Evolutionary conservation across 345 rosid genomes (phyloP), one percentile per base, ranked within the genome.

Genomic region (Brassica juncea): DNA sequence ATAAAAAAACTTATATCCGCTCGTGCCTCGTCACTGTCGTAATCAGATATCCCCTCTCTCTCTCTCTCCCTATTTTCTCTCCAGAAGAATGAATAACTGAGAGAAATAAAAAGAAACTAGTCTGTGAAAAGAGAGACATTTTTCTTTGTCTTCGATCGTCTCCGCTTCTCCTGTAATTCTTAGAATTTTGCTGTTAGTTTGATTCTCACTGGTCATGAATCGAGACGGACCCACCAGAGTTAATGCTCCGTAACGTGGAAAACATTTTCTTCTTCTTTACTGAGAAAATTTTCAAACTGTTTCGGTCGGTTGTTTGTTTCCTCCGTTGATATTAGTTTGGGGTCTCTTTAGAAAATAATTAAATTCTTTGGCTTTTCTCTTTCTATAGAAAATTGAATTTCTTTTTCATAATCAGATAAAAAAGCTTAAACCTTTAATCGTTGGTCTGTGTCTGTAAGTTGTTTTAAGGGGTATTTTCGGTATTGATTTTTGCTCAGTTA

Each of bases 191-290:
- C 16, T 14, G 55, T 49, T 49, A 49, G 8, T 49, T 69, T 52
- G 68, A 61, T 73, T 74, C 63, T 68, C 68, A 67, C 16, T 69
- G 66, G 76, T 9, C 44, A 4, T 28, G 8, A 74, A 63, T 49
- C 52, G 30, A 64, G 55, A 19, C 28, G 42, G 61, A 19, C 44
- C 83, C 75, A 75, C 76, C 23, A 32, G 55, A 61, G 70, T 60
- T n/a, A 73, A 47, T 73, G 82, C 61, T 74, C 23, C 2, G 3
- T 28, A 74, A 61, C 79, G 70, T 80, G 71, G 55, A 69, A 80
- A 68, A 62, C 75, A 61, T 52, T 58, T 77, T 37, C 71, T 37
- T 71, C 21, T 31, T 42, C 49, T 49, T 49, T 49, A 11, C 30
- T 4, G 9, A 15, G 1, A 2, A 64, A 52, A 2, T 5, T 3